Evolutionary conservation across 2,329 filamentous ascomycete species (phyloP).

Genomic region (Monosporascus sp.): DNA sequence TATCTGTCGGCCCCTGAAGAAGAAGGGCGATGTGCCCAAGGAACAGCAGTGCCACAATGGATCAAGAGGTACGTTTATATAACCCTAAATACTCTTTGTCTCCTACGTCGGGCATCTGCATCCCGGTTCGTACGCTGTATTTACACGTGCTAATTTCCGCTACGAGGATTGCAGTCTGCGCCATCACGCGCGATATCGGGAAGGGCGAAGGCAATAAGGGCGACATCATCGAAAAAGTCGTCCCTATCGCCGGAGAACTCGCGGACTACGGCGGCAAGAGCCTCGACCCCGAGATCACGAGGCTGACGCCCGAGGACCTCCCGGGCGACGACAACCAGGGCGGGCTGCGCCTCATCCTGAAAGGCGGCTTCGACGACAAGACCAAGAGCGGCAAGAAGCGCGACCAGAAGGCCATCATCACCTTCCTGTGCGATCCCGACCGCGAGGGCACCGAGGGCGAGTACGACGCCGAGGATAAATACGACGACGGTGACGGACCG

Average conservation of each 20-base stretch:
- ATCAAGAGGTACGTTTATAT: slow-evolving; percentile 52
- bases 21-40: slow-evolving; percentile 49
- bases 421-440: slow-evolving; percentile 75
- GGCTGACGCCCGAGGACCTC: slow-evolving; percentile 60
- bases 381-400: slow-evolving; percentile 50
- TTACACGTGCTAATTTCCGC: background rate
- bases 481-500: slow-evolving; percentile 29
- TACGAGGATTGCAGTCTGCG: slow-evolving; percentile 58
- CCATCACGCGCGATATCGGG: slow-evolving; percentile 56
- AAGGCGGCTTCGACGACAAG: slow-evolving; percentile 48
- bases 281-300: slow-evolving; percentile 61
- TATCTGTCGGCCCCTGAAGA: slow-evolving; percentile 64
- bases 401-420: slow-evolving; percentile 71
- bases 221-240: slow-evolving; percentile 50
- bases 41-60: slow-evolving; percentile 62
- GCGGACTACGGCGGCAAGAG: slow-evolving; percentile 48
- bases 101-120: background rate
- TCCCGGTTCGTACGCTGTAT: background rate
- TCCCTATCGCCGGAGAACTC: slow-evolving; percentile 72
- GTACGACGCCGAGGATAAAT: slow-evolving; percentile 51
- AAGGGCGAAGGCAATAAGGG: slow-evolving; percentile 38
- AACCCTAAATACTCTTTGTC: background rate
- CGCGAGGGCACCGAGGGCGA: slow-evolving; percentile 71
- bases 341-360: slow-evolving; percentile 65
- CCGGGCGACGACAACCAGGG: slow-evolving; percentile 62